Evolutionary conservation across 768 basidiomycete genomes (phyloP), one percentile per base, ranked within the genome.

Genomic region (Mycena indigotica): DNA sequence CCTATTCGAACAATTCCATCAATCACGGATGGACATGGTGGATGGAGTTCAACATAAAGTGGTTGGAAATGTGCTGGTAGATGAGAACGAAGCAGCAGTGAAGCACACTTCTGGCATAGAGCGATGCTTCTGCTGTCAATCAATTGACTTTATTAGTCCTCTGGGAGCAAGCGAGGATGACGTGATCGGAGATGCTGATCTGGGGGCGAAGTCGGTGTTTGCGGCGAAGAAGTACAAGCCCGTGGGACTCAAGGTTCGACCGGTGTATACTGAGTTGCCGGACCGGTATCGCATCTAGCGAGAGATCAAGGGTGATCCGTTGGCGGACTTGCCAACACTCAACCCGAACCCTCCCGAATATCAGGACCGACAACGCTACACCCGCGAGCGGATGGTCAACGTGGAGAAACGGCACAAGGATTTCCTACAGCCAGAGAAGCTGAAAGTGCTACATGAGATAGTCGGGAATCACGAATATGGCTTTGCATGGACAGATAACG

Each of bases 351-450:
- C 69, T 17, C 53, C 61, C 0, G 57, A 62, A 1, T 72, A 67
- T 44, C 39, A 15, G 16, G 65, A 65, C 1, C 58, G 41, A 15
- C 38, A 19, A 4, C 41, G 60, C 5, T 55, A 70, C 2, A 68
- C 69, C 8, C 1, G 39, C 12, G 69, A 69, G 58, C 50, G 57
- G 1, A 60, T 65, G n/a, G 55, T 58, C 1, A 44, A 44, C 5
- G 55, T 71, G 44, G 56, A 66, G 2, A 46, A 65, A 15, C 60
- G 66, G 46, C 44, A 62, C 19, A 55, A 53, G 6, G 64, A 58
- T 2, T 71, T 69, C 39, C 51, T 72, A 17, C 63, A 58, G 62
- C 62, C 65, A 6, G 70, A 68, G 55, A 70, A 72, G 55, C 50
- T 62, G 39, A 66, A 66, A 48, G 51, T 69, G 21, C 56, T 70